Evolutionary conservation across 768 basidiomycete genomes (phyloP), one percentile per base, ranked within the genome.

Genomic region (Podaxis sp.): DNA sequence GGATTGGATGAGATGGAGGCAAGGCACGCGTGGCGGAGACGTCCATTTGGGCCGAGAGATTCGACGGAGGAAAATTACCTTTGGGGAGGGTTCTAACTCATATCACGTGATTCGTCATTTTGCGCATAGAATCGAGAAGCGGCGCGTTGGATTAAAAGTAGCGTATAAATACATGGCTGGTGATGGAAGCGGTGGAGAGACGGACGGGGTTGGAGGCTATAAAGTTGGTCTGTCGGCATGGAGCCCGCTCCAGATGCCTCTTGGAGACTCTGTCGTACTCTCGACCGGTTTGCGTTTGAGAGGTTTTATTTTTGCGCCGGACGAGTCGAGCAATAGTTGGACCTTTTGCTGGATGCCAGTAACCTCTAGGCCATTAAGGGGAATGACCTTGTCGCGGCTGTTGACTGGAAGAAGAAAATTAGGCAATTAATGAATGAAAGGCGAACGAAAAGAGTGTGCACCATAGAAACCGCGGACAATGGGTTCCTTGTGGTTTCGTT

Each of bases 181-280:
- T 28, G 49, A 51, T 2, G 44, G n/a, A 46, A 46, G 15, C 17
- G 44, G 17, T 8, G n/a, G 15, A 24, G 26, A 4, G 49, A 26
- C 19, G 7, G 49, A 26, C 19, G 57, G 62, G 57, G 54, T 54
- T 64, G 51, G 38, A 55, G 65, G 66, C 75, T 72, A 85, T 63
- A 84, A 75, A 11, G 68, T 59, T 17, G 89, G 87, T 61, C 87
- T 84, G 68, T 87, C 84, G 66, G 90, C 90, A 68, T 96, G 94
- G 65, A 95, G 75, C 19, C 93, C 92, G 71, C 89, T 91, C 93
- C 93, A 95, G 66, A 95, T 92, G 58, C 94, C 94, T 72, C 94
- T 87, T 9, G 91, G 81, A 17, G 92, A 83, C 76, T 92, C 90
- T 55, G 89, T 87, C 30, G 83, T 85, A 70, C 90, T 92, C 79